Conservation (phyloP, 129 eudicot species). For the Centella asiatica region DNA sequence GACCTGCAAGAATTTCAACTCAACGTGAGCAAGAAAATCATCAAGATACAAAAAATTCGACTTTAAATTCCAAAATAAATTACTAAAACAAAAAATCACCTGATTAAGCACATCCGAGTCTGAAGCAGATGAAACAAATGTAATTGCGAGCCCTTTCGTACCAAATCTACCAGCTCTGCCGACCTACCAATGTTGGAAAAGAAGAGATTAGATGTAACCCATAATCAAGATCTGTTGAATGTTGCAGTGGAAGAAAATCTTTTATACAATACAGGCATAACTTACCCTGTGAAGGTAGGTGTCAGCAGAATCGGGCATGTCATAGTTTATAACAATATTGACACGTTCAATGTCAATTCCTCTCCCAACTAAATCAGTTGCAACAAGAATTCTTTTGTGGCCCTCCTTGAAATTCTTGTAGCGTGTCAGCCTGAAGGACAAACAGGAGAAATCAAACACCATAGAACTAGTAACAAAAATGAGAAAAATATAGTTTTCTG, state of each 20-base stretch:
- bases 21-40: background rate
- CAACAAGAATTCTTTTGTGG: slow-evolving; percentile 79
- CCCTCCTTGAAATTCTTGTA: slow-evolving; percentile 91
- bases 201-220: background rate
- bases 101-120: slow-evolving; percentile 90
- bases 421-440: slow-evolving; percentile 59
- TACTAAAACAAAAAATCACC: slow-evolving; percentile 23
- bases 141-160: slow-evolving; percentile 95
- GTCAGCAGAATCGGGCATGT: slow-evolving; percentile 98
- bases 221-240: background rate
- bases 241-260: background rate
- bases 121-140: slow-evolving; percentile 75
- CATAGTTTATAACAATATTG: slow-evolving; percentile 83
- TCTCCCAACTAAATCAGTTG: slow-evolving; percentile 89
- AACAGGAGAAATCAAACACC: background rate
- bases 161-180: slow-evolving; percentile 97
- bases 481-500: too few relatives aligned
- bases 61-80: background rate
- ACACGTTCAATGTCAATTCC: slow-evolving; percentile 93
- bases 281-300: slow-evolving; percentile 79
- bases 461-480: too few relatives aligned
- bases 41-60: background rate
- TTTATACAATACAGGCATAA: background rate
- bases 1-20: slow-evolving; percentile 36
- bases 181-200: slow-evolving; percentile 32